Base-by-base conservation (phyloP, 1,284 basidiomycete genomes). In the Calocybe gambosa region DNA sequence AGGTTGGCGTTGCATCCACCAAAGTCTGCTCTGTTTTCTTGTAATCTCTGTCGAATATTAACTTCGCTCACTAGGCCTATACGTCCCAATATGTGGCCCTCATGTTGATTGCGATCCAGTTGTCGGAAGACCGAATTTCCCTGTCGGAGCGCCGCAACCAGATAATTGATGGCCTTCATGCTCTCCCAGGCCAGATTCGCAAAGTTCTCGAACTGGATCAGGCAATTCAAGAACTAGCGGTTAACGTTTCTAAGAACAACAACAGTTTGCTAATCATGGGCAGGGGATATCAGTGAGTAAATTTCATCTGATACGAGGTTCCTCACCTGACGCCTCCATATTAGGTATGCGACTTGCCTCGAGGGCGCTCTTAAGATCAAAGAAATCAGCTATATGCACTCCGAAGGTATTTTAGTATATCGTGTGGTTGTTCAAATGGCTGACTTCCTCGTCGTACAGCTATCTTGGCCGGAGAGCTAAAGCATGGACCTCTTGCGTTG, bases 291-390 rank as follows among this genome's bases (percentile, higher is more conserved):
- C 96, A 99, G 82, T 93, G 67, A 63, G 79, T 70, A 4, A 8
- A 18, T 37, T 7, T 9, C 8, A 19, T 37, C 35, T 13, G 12
- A n/a, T n/a, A n/a, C 16, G 16, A 35, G 5, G 33, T 35, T 6
- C 16, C 13, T 35, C n/a, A 35, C 12, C 33, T 35, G n/a, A n/a
- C n/a, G n/a, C n/a, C n/a, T 16, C 25, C 37, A 33, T 26, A 26
- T 26, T 35, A 83, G 80, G 64, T 82, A 92, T 59, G 95, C 96
- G 8, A 99, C 96, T 13, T 98, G 94, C 67, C 78, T 99, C 46
- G 96, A 99, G 68, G 96, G 93, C 53, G 96, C 96, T 1, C 74
- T 99, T 57, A 99, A 99, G 79, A 99, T 99, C 76, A 99, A 99
- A 75, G 96, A 99, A 76, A 93, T 98, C 65, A 84, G 80, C 48